Conservation (phyloP, 1,139 yeast genomes). For the Yamadazyma atmosphaerica region DNA sequence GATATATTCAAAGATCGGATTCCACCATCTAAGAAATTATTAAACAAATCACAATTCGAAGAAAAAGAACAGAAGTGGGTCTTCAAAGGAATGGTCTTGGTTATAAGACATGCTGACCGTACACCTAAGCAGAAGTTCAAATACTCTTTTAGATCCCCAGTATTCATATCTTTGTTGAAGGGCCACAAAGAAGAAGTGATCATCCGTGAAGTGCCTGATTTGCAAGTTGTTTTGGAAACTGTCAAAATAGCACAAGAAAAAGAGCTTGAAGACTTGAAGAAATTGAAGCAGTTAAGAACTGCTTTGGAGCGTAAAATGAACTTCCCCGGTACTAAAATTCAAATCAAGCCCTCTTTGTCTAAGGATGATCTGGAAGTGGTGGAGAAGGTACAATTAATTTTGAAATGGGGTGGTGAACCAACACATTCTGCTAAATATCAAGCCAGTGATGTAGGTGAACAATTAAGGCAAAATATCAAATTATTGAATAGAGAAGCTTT, state of each 20-base stretch:
- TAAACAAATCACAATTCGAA: slow-evolving; percentile 51
- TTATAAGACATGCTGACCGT: slow-evolving; percentile 96
- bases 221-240: slow-evolving; percentile 82
- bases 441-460: slow-evolving; percentile 94
- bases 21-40: slow-evolving; percentile 37
- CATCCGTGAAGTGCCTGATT: slow-evolving; percentile 83
- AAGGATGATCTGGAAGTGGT: slow-evolving; percentile 62
- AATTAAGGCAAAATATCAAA: slow-evolving; percentile 87
- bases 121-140: slow-evolving; percentile 99
- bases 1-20: slow-evolving; percentile 41
- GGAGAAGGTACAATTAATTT: slow-evolving; percentile 91
- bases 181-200: slow-evolving; percentile 97
- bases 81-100: slow-evolving; percentile 88
- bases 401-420: slow-evolving; percentile 99
- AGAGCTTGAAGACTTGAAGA: slow-evolving; percentile 75
- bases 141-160: slow-evolving; percentile 85
- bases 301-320: slow-evolving; percentile 88
- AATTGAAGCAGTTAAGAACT: slow-evolving; percentile 70
- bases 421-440: slow-evolving; percentile 97
- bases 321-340: slow-evolving; percentile 96
- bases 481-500: slow-evolving; percentile 82
- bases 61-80: slow-evolving; percentile 96
- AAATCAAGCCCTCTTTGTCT: slow-evolving; percentile 83
- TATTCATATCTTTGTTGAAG: slow-evolving; percentile 82
- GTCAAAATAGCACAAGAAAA: slow-evolving; percentile 79